A percentile compares a stretch with the other conserved stretches of the same genome.
Conservation (phyloP, 495 filamentous ascomycete genomes). For the Melanomma pulvis-pyrius region DNA sequence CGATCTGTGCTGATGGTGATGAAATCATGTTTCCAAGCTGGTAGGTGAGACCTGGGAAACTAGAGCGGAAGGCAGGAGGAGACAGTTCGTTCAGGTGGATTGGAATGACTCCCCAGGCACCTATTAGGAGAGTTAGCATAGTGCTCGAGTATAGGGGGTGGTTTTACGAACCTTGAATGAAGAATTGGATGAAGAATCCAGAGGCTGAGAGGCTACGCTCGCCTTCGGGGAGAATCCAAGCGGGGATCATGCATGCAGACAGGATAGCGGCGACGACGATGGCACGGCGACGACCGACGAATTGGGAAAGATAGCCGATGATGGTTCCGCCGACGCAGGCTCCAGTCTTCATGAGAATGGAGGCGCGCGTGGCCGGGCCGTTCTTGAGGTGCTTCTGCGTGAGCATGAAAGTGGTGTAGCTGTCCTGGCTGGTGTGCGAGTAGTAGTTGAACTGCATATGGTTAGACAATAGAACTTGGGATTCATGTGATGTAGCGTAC, state of each 20-base stretch:
- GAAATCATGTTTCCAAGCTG: conserved; percentile 79
- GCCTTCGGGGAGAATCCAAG: conserved; percentile 68
- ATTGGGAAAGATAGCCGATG: conserved; percentile 71
- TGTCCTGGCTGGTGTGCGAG: conserved; percentile 71
- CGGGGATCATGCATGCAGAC: conserved; percentile 63
- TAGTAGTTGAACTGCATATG: conserved; percentile 56
- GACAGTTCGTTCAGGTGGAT: conserved; percentile 80
- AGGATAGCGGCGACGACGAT: conserved; percentile 64
- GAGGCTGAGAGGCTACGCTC: conserved; percentile 62
- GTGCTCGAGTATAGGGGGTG: not conserved
- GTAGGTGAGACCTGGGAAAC: conserved; percentile 66
- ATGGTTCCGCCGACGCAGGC: conserved; percentile 75
- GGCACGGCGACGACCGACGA: conserved; percentile 66
- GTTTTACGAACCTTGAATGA: conserved; percentile 57
- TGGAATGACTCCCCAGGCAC: conserved; percentile 77
- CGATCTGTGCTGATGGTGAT: conserved; percentile 70
- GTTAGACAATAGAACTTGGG: not conserved
- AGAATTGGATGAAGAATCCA: conserved; percentile 79
- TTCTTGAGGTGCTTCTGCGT: conserved; percentile 67
- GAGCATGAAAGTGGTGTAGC: conserved; percentile 76
- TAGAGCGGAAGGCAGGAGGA: conserved; percentile 72
- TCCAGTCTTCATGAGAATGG: conserved; percentile 73
- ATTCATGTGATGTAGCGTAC: conserved; percentile 4
- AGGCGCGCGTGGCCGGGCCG: conserved; percentile 63
- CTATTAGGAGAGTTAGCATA: not conserved